Conservation (phyloP, 169 alveolate genomes). For the Cryptosporidium sp. region DNA sequence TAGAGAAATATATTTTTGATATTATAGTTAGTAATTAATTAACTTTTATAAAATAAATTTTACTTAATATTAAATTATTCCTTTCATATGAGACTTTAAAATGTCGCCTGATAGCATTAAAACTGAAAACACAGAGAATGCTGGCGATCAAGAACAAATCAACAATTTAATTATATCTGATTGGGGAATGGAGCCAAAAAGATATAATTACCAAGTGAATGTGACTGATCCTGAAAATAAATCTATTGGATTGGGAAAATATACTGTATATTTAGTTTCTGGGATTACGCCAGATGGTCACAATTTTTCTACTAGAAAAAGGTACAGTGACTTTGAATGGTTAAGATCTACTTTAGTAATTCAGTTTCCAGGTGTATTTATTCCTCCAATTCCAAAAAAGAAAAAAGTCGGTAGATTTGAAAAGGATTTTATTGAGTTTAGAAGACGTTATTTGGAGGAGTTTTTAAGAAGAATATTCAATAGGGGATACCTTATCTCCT, state of each 20-base stretch:
- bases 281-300: constrained; percentile 75
- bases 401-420: constrained; percentile 81
- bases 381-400: constrained; percentile 83
- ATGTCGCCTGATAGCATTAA: constrained; percentile 73
- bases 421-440: constrained; percentile 75
- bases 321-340: constrained; percentile 84
- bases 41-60: not conserved
- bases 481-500: constrained; percentile 71
- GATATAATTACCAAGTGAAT: constrained; percentile 51
- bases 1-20: not conserved
- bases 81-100: not conserved
- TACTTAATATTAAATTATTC: not conserved
- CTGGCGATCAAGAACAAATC: constrained; percentile 28
- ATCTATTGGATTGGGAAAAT: constrained; percentile 70
- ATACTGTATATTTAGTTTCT: constrained; percentile 75
- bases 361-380: constrained; percentile 78
- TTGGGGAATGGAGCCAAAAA: constrained; percentile 62
- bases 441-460: constrained; percentile 80
- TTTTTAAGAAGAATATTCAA: constrained; percentile 78
- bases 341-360: constrained; percentile 78
- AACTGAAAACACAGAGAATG: constrained; percentile 42
- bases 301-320: constrained; percentile 71
- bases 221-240: constrained; percentile 74
- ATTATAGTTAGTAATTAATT: not conserved
- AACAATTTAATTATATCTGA: constrained; percentile 56